A percentile compares a stretch with the other conserved stretches of the same genome.
These are phyloP conservation scores for Pichia sp. DNA, from an alignment of 1,139 yeast species.

Conservation along the genomic window DNA sequence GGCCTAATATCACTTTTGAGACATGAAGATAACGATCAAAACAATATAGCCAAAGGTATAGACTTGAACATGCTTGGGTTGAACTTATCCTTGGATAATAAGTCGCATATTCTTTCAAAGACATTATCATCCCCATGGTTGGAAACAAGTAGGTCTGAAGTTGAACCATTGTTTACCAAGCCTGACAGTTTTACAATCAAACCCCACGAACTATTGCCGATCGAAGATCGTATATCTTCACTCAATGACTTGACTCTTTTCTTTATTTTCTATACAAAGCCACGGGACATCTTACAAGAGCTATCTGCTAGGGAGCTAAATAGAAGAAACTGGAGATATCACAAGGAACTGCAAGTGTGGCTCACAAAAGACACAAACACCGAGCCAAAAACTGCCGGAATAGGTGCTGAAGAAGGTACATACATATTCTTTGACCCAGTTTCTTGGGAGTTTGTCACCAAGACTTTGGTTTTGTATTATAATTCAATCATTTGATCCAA, in stretches of 20 bases:
- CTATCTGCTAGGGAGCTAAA: constrained; percentile 84
- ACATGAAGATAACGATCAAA: constrained; percentile 63
- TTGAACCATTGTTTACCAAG: constrained; percentile 71
- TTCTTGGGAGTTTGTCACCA: constrained; percentile 91
- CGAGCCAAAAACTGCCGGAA: constrained; percentile 85
- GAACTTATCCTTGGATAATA: constrained; percentile 43
- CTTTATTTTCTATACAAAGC: constrained; percentile 89
- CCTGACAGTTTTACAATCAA: constrained; percentile 56
- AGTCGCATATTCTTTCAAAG: constrained; percentile 50
- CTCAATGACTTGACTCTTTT: constrained; percentile 91
- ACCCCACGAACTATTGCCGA: constrained; percentile 36
- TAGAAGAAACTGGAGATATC: constrained; percentile 94
- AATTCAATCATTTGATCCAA: constrained; percentile 38
- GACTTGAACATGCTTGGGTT: constrained; percentile 74
- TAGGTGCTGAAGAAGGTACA: constrained; percentile 89
- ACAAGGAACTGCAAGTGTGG: constrained; percentile 95
- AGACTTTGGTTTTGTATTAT: constrained; percentile 71
- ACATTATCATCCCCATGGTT: constrained; percentile 93
- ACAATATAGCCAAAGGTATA: constrained; percentile 75
- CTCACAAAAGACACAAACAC: constrained; percentile 87
- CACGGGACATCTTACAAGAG: constrained; percentile 90
- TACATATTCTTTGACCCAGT: constrained; percentile 95
- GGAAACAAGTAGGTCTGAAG: constrained; percentile 83
- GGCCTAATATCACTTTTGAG: constrained; percentile 67
- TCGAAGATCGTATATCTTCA: constrained; percentile 66